Conservation (phyloP, 2,329 filamentous ascomycete genomes). For the Claviceps cyperi region DNA sequence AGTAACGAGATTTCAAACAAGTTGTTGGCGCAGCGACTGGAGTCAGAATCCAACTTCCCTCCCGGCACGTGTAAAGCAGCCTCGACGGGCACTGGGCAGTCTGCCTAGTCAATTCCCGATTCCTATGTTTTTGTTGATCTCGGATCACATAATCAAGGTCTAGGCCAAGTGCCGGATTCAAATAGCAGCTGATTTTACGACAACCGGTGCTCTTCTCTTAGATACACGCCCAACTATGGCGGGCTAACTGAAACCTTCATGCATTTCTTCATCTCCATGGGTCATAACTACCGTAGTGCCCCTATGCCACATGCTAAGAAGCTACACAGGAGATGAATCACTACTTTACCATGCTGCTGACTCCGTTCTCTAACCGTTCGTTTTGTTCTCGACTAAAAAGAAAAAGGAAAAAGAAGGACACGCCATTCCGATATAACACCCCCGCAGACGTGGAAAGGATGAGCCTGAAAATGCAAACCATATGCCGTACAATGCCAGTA, state of each 20-base stretch:
- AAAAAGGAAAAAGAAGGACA: too few species aligned
- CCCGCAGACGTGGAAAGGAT: background rate
- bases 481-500: background rate
- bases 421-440: background rate
- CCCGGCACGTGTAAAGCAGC: too few species aligned
- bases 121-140: too few species aligned
- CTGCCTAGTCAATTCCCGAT: too few species aligned
- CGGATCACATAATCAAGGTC: too few species aligned
- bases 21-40: too few species aligned
- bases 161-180: too few species aligned
- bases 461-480: background rate
- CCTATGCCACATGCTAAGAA: background rate
- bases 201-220: too few species aligned
- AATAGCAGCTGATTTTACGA: too few species aligned
- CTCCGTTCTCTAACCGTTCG: background rate
- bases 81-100: too few species aligned
- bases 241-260: background rate
- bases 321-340: background rate
- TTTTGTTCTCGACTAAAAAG: background rate
- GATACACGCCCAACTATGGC: background rate
- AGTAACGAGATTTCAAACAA: too few species aligned
- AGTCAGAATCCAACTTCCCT: too few species aligned
- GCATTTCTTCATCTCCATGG: background rate
- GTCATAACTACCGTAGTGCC: background rate
- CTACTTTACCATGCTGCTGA: background rate